Conservation (phyloP, 1,284 basidiomycete species). For the Caloboletus firmus region DNA sequence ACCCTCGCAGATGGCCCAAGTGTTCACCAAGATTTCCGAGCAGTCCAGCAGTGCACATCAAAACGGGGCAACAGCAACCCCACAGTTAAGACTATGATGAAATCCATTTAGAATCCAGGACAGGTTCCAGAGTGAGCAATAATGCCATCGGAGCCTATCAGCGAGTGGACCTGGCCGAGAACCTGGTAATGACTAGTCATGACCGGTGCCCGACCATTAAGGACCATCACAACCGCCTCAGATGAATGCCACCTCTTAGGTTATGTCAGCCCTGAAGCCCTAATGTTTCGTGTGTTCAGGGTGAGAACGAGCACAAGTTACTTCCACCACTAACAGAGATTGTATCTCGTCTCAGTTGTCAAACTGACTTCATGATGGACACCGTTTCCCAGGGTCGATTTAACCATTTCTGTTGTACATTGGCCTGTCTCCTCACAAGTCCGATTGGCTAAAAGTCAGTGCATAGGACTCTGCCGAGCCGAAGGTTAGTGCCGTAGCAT, state of each 20-base stretch:
- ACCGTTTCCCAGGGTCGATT: neutral
- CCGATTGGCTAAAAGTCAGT: neutral
- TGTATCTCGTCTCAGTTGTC: neutral
- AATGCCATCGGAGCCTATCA: too few species aligned
- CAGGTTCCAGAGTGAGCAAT: neutral
- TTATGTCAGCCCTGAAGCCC: neutral
- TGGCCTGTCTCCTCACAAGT: neutral
- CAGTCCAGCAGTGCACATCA: too few species aligned
- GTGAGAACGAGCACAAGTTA: neutral
- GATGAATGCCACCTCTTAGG: neutral
- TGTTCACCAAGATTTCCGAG: too few species aligned
- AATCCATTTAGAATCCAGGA: neutral
- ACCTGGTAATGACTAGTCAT: too few species aligned
- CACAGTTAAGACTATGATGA: neutral
- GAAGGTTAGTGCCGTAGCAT: neutral
- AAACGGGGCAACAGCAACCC: too few species aligned
- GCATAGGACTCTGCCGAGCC: too few species aligned
- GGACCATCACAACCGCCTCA: too few species aligned
- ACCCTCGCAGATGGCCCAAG: too few species aligned
- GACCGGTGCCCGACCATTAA: too few species aligned
- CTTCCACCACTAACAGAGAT: neutral
- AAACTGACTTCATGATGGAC: neutral
- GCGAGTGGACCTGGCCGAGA: too few species aligned
- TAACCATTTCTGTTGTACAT: neutral
- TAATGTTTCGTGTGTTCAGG: neutral